Percentiles rank a stretch among this genome's conserved stretches.
Evolutionary conservation across 2,329 filamentous ascomycete genomes (phyloP).

Genomic region (Coniochaeta ligniaria): DNA sequence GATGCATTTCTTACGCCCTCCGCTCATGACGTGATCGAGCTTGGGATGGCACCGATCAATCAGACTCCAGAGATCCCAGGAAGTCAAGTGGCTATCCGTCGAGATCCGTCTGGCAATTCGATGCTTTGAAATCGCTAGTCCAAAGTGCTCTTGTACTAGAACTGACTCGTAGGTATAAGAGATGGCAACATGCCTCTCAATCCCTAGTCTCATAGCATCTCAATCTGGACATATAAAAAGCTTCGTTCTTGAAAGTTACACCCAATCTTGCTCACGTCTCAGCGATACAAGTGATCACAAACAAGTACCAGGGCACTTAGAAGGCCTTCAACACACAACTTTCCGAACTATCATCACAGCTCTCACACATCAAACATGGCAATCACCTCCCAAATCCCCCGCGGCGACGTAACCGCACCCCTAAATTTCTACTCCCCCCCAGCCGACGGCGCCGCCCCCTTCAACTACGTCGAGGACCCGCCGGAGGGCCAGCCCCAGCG

Average conservation of each 20-base stretch:
- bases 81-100: neutral
- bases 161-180: neutral
- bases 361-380: slow-evolving; percentile 24
- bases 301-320: too few species aligned
- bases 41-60: slow-evolving; percentile 3
- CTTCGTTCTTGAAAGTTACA: too few species aligned
- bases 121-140: slow-evolving; percentile 1
- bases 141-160: neutral
- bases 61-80: neutral
- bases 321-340: neutral
- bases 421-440: slow-evolving; percentile 62
- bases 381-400: slow-evolving; percentile 32
- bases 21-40: slow-evolving; percentile 9
- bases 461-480: slow-evolving; percentile 60
- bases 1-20: slow-evolving; percentile 4
- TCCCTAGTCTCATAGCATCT: neutral
- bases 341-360: neutral
- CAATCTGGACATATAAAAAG: too few species aligned
- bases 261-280: too few species aligned
- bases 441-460: slow-evolving; percentile 50
- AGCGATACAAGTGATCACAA: too few species aligned
- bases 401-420: slow-evolving; percentile 54
- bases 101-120: neutral
- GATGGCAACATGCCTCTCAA: neutral
- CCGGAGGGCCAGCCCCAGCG: slow-evolving; percentile 53